Evolutionary conservation across 2,329 filamentous ascomycete species (phyloP).

Genomic region (Aspergillus pseudoglaucus): DNA sequence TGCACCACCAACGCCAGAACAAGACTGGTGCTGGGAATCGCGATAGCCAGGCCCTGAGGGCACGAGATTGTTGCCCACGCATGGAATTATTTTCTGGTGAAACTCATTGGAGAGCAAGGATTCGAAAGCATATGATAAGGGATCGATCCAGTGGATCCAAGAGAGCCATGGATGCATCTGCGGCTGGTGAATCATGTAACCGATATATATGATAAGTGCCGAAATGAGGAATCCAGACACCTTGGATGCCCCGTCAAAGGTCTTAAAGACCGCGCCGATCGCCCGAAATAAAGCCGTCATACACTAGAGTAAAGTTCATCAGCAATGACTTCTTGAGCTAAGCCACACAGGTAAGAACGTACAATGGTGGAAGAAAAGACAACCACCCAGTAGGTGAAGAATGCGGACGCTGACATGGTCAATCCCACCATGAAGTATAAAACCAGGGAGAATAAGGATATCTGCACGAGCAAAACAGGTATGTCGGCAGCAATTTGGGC

Average conservation of each 20-base stretch:
- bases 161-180: slow-evolving; percentile 50
- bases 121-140: slow-evolving; percentile 34
- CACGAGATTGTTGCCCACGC: slow-evolving; percentile 29
- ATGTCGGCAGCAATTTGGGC: slow-evolving; percentile 45
- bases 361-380: slow-evolving; percentile 49
- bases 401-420: slow-evolving; percentile 44
- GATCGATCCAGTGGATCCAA: slow-evolving; percentile 40
- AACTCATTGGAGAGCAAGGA: slow-evolving; percentile 33
- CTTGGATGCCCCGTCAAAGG: slow-evolving; percentile 56
- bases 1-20: slow-evolving; percentile 45
- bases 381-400: slow-evolving; percentile 58
- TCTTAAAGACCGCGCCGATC: slow-evolving; percentile 50
- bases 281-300: slow-evolving; percentile 56
- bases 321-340: slow-evolving; percentile 3
- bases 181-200: slow-evolving; percentile 41
- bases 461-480: slow-evolving; percentile 53
- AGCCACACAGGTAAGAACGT: slow-evolving; percentile 10
- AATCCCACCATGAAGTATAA: slow-evolving; percentile 61
- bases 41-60: slow-evolving; percentile 29
- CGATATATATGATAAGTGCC: slow-evolving; percentile 34
- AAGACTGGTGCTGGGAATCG: slow-evolving; percentile 18
- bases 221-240: slow-evolving; percentile 35
- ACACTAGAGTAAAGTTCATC: slow-evolving; percentile 23
- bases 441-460: slow-evolving; percentile 52
- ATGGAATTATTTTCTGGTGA: slow-evolving; percentile 28